Conservation (phyloP, 2,329 filamentous ascomycete genomes). For the Colletotrichum incanum region DNA sequence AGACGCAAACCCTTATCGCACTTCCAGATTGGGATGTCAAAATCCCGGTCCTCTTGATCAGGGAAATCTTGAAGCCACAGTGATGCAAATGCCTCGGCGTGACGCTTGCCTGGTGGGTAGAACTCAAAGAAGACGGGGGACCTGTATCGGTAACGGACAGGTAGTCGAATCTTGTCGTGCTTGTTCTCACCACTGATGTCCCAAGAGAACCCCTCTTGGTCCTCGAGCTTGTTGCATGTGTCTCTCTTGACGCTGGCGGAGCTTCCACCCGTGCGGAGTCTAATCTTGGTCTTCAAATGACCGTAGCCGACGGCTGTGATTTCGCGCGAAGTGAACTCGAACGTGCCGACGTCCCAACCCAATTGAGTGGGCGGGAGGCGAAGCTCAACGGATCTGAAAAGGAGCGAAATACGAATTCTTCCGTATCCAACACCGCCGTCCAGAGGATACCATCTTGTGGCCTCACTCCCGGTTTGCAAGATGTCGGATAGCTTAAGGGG, state of each 20-base stretch:
- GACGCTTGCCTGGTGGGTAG: slow-evolving; percentile 77
- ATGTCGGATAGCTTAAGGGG: slow-evolving; percentile 90
- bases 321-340: slow-evolving; percentile 84
- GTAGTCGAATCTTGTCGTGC: slow-evolving; percentile 75
- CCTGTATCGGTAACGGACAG: slow-evolving; percentile 91
- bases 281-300: slow-evolving; percentile 80
- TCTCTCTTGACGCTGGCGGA: slow-evolving; percentile 78
- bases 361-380: slow-evolving; percentile 87
- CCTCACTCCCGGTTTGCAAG: slow-evolving; percentile 88
- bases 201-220: slow-evolving; percentile 68
- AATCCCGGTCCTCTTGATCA: slow-evolving; percentile 82
- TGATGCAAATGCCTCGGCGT: slow-evolving; percentile 81
- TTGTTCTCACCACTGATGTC: slow-evolving; percentile 62
- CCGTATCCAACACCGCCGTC: slow-evolving; percentile 96
- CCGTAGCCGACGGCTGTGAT: slow-evolving; percentile 77
- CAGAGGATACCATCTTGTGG: slow-evolving; percentile 95
- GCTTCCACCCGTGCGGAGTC: slow-evolving; percentile 87
- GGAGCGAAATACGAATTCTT: slow-evolving; percentile 86
- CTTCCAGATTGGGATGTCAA: slow-evolving; percentile 93
- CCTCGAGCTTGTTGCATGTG: slow-evolving; percentile 71
- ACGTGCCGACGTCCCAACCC: slow-evolving; percentile 96
- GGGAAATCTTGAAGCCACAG: slow-evolving; percentile 90
- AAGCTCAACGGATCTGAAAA: slow-evolving; percentile 92
- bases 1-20: slow-evolving; percentile 83
- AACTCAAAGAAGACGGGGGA: slow-evolving; percentile 94